Evolutionary conservation across 495 filamentous ascomycete species (phyloP).

Genomic region (Tuber aestivum): DNA sequence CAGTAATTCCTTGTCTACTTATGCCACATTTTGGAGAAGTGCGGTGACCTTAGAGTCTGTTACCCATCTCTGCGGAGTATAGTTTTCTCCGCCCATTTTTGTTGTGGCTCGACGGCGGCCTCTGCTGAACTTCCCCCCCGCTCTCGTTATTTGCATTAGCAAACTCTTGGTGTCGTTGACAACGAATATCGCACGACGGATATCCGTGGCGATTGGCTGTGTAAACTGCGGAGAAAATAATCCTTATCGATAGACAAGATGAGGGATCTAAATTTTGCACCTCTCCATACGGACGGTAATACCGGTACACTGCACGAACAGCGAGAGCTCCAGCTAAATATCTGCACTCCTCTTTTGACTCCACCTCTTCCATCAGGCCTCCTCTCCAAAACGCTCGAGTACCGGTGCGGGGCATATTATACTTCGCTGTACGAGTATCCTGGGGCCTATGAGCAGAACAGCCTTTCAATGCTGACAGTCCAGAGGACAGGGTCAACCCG

Average conservation of each 20-base stretch:
- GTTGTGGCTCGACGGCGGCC: neutral
- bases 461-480: neutral
- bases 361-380: neutral
- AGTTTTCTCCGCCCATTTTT: neutral
- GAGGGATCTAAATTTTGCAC: neutral
- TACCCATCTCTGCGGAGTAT: neutral
- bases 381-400: neutral
- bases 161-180: neutral
- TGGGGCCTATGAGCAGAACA: neutral
- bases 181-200: neutral
- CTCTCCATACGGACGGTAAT: neutral
- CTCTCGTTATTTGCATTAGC: neutral
- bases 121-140: neutral
- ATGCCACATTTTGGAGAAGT: neutral
- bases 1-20: neutral
- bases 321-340: neutral
- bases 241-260: slow-evolving; percentile 3
- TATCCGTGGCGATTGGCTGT: neutral
- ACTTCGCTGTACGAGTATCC: too few species aligned
- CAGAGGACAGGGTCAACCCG: too few species aligned
- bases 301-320: neutral
- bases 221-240: neutral
- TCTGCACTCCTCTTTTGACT: neutral
- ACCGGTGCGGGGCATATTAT: neutral
- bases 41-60: neutral